Conservation (phyloP, 768 basidiomycete genomes). For the Boletellus emodensis region DNA sequence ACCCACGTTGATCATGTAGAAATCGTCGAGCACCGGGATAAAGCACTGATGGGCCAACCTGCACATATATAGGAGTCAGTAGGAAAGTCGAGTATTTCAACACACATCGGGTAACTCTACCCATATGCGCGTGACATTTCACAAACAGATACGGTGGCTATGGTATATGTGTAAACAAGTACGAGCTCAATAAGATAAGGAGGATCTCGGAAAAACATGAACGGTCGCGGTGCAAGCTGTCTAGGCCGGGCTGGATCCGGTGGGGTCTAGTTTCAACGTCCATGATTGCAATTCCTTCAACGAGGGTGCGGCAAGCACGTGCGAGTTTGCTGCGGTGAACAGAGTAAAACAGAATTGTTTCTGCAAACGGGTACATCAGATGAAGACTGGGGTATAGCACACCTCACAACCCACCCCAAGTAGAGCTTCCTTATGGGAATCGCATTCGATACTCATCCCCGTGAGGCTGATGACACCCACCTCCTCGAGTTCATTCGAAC, state of each 20-base stretch:
- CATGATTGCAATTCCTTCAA: constrained; percentile 82
- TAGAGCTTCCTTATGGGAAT: constrained; percentile 82
- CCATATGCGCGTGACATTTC: neutral
- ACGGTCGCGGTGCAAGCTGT: neutral
- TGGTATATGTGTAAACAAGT: constrained; percentile 27
- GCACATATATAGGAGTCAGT: too few species aligned
- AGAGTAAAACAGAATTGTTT: constrained; percentile 85
- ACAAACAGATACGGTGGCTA: constrained; percentile 18
- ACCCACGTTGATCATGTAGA: too few species aligned
- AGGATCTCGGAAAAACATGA: neutral
- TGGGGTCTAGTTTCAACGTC: constrained; percentile 82
- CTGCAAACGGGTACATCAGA: constrained; percentile 36
- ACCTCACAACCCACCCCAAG: constrained; percentile 60
- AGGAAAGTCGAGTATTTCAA: neutral
- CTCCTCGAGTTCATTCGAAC: constrained; percentile 82
- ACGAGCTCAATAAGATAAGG: constrained; percentile 19
- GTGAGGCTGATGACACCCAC: constrained; percentile 75
- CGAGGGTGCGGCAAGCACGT: constrained; percentile 80
- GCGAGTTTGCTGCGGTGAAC: constrained; percentile 89
- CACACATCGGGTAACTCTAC: too few species aligned
- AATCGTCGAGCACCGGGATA: too few species aligned
- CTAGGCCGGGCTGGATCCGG: constrained; percentile 53
- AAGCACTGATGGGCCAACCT: too few species aligned
- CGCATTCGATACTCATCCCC: constrained; percentile 81
- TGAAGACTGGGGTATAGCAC: neutral